Evolutionary conservation across 1,284 basidiomycete species (phyloP).

Genomic region (Vanrija sp.): DNA sequence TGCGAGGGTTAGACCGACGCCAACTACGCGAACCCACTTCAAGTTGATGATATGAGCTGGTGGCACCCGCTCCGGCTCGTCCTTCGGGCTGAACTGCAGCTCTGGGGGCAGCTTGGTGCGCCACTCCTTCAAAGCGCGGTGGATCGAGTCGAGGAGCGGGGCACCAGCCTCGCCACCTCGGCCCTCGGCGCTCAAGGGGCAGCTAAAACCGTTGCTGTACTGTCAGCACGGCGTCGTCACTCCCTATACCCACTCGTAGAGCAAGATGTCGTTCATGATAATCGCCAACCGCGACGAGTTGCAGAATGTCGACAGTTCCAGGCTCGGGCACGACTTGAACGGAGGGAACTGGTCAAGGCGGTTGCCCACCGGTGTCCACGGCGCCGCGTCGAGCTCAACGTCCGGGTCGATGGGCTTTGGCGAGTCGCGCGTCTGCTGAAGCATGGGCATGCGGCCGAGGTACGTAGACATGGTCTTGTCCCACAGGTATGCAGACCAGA

Average conservation of each 20-base stretch:
- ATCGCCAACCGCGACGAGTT: neutral
- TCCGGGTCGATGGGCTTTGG: neutral
- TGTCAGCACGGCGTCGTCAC: neutral
- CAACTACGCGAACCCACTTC: neutral
- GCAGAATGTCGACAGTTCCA: neutral
- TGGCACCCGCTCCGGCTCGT: neutral
- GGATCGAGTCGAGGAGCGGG: neutral
- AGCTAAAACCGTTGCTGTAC: too few relatives aligned
- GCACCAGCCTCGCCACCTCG: constrained; percentile 3
- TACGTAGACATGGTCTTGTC: constrained; percentile 14
- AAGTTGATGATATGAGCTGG: constrained; percentile 6
- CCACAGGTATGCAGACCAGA: constrained; percentile 18
- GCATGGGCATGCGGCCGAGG: constrained; percentile 10
- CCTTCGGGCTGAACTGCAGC: neutral
- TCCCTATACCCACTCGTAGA: neutral
- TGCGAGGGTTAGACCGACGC: neutral
- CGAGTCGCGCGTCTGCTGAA: neutral
- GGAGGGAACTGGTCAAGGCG: neutral
- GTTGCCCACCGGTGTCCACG: neutral
- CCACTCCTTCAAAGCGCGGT: neutral
- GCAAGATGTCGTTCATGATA: constrained; percentile 1
- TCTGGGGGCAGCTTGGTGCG: neutral
- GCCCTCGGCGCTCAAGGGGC: too few relatives aligned
- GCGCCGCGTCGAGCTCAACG: neutral
- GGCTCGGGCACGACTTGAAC: neutral